These are phyloP conservation scores for Thelonectria blattea DNA, from an alignment of 2,329 filamentous ascomycete species.

Conservation along the genomic window DNA sequence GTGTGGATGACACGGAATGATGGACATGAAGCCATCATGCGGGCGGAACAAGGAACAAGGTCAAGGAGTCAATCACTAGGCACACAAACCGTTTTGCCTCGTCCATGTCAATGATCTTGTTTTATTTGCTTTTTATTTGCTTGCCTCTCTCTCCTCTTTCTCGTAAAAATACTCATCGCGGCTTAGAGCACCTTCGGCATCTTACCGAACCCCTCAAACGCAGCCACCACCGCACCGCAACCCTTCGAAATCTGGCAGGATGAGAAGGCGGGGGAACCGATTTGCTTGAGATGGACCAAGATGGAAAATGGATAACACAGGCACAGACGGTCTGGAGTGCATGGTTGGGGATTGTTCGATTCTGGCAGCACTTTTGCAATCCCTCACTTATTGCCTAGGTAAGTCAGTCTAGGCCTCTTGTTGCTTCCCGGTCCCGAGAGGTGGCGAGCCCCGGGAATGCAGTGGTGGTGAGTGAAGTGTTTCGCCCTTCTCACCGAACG, in stretches of 20 bases:
- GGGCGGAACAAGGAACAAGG: conserved; percentile 13
- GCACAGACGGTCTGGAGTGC: too few species aligned
- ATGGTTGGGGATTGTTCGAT: background rate
- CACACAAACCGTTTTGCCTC: background rate
- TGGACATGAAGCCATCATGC: conserved; percentile 23
- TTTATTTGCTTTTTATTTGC: background rate
- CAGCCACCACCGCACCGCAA: background rate
- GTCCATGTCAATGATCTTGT: background rate
- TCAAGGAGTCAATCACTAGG: conserved; percentile 17
- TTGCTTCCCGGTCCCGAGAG: conserved; percentile 1
- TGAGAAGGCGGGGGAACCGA: background rate
- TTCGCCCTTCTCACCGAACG: conserved; percentile 34
- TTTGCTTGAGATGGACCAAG: too few species aligned
- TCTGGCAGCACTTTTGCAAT: background rate
- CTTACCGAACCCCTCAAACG: conserved; percentile 11
- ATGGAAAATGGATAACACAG: background rate
- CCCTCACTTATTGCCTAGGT: too few species aligned
- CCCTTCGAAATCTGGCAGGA: conserved; percentile 6
- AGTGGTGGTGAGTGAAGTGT: background rate
- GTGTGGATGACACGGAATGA: conserved; percentile 20
- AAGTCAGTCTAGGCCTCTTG: too few species aligned
- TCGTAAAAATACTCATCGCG: background rate
- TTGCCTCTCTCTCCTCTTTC: background rate
- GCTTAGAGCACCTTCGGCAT: conserved; percentile 9
- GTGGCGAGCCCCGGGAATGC: conserved; percentile 21